A percentile compares a stretch with the other conserved stretches of the same genome.
Evolutionary conservation across 768 basidiomycete genomes (phyloP).

Genomic region (Leccinellum rugosiceps): DNA sequence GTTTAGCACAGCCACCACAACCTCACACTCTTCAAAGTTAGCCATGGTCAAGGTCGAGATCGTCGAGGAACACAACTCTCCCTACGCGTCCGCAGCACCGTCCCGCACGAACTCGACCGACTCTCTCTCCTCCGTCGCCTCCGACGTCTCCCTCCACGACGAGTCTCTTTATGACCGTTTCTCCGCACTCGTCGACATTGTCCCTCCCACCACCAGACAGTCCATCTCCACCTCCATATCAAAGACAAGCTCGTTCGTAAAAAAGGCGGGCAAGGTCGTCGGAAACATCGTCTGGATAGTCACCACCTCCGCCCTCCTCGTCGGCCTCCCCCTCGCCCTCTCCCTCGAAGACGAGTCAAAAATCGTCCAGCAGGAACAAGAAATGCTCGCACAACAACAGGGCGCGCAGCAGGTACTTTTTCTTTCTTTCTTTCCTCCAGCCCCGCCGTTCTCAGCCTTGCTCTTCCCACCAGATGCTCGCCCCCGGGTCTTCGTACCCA

Average conservation of each 20-base stretch:
- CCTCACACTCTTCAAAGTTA: not conserved
- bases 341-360: slow-evolving; percentile 96
- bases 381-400: slow-evolving; percentile 89
- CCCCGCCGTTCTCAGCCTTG: slow-evolving; percentile 10
- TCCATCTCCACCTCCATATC: slow-evolving; percentile 59
- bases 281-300: slow-evolving; percentile 94
- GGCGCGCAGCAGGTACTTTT: slow-evolving; percentile 81
- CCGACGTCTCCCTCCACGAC: slow-evolving; percentile 62
- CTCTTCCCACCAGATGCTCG: slow-evolving; percentile 59
- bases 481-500: slow-evolving; percentile 55
- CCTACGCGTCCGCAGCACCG: slow-evolving; percentile 72
- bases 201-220: slow-evolving; percentile 87
- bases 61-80: slow-evolving; percentile 74
- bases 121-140: slow-evolving; percentile 78
- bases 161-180: slow-evolving; percentile 89
- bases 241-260: slow-evolving; percentile 60
- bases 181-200: slow-evolving; percentile 91
- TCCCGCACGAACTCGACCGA: slow-evolving; percentile 65
- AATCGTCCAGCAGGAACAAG: slow-evolving; percentile 90
- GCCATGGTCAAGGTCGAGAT: slow-evolving; percentile 94
- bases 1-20: slow-evolving; percentile 18
- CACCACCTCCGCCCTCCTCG: slow-evolving; percentile 89
- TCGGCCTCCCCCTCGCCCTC: slow-evolving; percentile 90
- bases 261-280: slow-evolving; percentile 63
- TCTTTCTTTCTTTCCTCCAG: not conserved